Evolutionary conservation across 129 eudicot species (phyloP), one percentile per base, ranked within the genome.

Genomic region (Helianthus annuus): DNA sequence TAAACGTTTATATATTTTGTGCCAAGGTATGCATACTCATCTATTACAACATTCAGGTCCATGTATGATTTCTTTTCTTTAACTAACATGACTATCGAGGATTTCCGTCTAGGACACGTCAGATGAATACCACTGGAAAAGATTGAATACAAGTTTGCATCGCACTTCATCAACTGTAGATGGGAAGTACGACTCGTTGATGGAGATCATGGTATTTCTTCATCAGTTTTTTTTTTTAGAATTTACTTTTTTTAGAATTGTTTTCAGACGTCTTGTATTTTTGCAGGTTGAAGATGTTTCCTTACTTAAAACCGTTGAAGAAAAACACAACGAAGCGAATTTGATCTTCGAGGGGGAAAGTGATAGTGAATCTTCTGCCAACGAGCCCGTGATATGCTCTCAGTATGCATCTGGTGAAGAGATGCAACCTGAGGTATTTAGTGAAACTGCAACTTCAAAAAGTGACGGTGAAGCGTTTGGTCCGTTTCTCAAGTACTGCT

Each of bases 1-100:
- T 95, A 69, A 88, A 95, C 38, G 79, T 91, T 56, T 95, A 95
- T 74, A 91, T 95, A 70, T 95, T 95, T 74, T 86, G 91, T 79
- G 99, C 96, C 29, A 95, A 88, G 96, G 99, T 94, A 40, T 7
- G 68, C 53, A 45, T 72, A 16, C 70, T 74, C 51, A 19, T 58
- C 64, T 73, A 42, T 36, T 32, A 10, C 46, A 49, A 65, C 22
- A 44, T 73, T 58, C 68, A 6, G 49, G 15, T 45, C 27, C 39
- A 57, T 74, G 51, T 81, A 58, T 12, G 64, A 63, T 57, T 48
- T 29, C 13, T 12, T 17, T 63, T 58, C 46, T 58, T 48, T 8
- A 61, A 49, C 14, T 76, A 58, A 53, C 38, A 51, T 64, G 54
- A 64, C 4, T 56, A 53, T 51, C 69, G 48, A 17, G 48, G 45